A percentile compares a stretch with the other conserved stretches of the same genome.
Conservation (phyloP, 305 asterid genomes). For the Fraxinus greggii region DNA sequence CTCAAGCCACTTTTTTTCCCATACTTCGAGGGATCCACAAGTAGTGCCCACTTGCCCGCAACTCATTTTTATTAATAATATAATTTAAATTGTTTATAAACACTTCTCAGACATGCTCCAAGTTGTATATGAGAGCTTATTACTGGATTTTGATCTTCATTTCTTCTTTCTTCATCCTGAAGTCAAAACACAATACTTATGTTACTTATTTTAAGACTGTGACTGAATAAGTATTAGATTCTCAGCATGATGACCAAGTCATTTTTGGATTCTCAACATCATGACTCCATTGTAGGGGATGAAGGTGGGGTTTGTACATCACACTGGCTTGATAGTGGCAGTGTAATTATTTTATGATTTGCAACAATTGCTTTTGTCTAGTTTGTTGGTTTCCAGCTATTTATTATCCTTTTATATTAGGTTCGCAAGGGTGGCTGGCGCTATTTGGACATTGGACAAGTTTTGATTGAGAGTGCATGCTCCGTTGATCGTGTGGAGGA, state of each 20-base stretch:
- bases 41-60: neutral
- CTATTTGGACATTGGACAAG: slow-evolving; percentile 93
- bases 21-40: neutral
- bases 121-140: neutral
- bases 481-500: slow-evolving; percentile 99
- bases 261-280: neutral
- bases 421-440: slow-evolving; percentile 99
- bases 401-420: slow-evolving; percentile 43
- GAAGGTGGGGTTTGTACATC: neutral
- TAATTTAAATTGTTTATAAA: too few species aligned
- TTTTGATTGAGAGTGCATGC: slow-evolving; percentile 97
- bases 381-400: slow-evolving; percentile 19
- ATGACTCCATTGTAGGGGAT: neutral
- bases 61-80: too few species aligned
- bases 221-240: neutral
- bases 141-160: neutral
- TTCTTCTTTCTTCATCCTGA: neutral
- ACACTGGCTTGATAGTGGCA: slow-evolving; percentile 4
- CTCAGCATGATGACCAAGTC: neutral
- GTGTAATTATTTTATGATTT: slow-evolving; percentile 23
- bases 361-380: slow-evolving; percentile 1
- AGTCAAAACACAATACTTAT: neutral
- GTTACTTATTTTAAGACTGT: neutral
- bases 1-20: neutral
- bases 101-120: neutral